phyloP scores from a whole-genome alignment of 2,329 filamentous ascomycete genomes.

The Alternaria triticina region DNA sequence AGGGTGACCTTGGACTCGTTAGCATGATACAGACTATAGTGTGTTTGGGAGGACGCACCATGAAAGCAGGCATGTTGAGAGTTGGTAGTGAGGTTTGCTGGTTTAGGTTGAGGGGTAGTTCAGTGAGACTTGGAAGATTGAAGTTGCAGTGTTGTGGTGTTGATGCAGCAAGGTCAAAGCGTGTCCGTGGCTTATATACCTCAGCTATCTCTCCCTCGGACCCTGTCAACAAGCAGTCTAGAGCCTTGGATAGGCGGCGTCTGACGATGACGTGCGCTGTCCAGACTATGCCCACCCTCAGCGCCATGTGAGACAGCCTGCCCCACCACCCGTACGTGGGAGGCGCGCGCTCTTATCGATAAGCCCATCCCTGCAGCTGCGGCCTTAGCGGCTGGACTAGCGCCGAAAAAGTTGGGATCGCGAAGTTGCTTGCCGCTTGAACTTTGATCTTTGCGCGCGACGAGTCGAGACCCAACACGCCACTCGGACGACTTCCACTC shows the following conservation, averaged over 20 bases:
- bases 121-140: not conserved
- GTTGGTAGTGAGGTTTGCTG: not conserved
- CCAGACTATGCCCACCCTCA: slow-evolving; percentile 4
- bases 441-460: slow-evolving; percentile 10
- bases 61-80: slow-evolving; percentile 24
- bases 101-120: not conserved
- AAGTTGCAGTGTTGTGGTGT: slow-evolving; percentile 3
- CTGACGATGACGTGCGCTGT: slow-evolving; percentile 30
- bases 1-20: slow-evolving; percentile 72
- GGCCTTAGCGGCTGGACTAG: slow-evolving; percentile 37
- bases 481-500: not conserved
- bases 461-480: not conserved
- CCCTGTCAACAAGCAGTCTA: slow-evolving; percentile 12
- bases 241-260: slow-evolving; percentile 35
- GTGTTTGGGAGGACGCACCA: slow-evolving; percentile 10
- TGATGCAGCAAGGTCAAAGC: slow-evolving; percentile 19
- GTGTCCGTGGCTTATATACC: slow-evolving; percentile 33
- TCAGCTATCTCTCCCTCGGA: slow-evolving; percentile 2
- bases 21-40: not conserved
- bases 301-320: slow-evolving; percentile 12
- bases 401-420: slow-evolving; percentile 33
- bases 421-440: slow-evolving; percentile 14
- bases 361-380: slow-evolving; percentile 32
- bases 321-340: slow-evolving; percentile 18
- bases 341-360: slow-evolving; percentile 40